Evolutionary conservation across 2,329 filamentous ascomycete genomes (phyloP), one percentile per base, ranked within the genome.

Genomic region (Knufia fluminis): DNA sequence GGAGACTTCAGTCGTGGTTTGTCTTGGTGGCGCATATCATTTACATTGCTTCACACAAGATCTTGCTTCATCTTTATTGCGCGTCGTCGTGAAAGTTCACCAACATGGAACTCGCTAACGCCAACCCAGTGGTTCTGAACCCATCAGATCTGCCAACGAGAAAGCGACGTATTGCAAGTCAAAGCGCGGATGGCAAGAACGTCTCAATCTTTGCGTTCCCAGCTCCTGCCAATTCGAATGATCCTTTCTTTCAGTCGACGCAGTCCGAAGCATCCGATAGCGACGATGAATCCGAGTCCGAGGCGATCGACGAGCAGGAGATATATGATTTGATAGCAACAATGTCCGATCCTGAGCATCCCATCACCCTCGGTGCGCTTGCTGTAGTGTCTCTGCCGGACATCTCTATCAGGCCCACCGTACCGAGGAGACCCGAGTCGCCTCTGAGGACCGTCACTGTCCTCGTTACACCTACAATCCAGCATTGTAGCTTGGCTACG

Each of bases 371-470:
- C 43, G 92, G 90, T 54, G 89, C 92, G 61, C 77, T 98, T 35
- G 89, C 90, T 28, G 92, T 98, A 46, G 89, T 98, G 58, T 96
- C 94, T 59, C 80, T 98, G n/a, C 83, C 86, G 26, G 92, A 98
- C 67, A 96, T 98, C 60, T 76, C 80, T 61, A 87, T 98, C 58
- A 74, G 73, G 39, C 79, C 82, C 43, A 77, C 84, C 4, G 76
- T 83, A n/a, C 77, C 77, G 31, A 71, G 72, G 53, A 72, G 72
- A 31, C 72, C 69, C 8, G 68, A 69, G 7, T 76, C 80, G 62
- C 63, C 78, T 77, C 71, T 89, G 73, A 69, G 83, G 74, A 81
- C 78, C 33, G 88, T 97, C 31, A 77, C 83, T 2, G 88, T 98
- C 38, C 80, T 94, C 61, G 84, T 98, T 58, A 98, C 92, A 9